Base-by-base conservation (phyloP, 106 monocot species). In the Triglochin maritima region DNA sequence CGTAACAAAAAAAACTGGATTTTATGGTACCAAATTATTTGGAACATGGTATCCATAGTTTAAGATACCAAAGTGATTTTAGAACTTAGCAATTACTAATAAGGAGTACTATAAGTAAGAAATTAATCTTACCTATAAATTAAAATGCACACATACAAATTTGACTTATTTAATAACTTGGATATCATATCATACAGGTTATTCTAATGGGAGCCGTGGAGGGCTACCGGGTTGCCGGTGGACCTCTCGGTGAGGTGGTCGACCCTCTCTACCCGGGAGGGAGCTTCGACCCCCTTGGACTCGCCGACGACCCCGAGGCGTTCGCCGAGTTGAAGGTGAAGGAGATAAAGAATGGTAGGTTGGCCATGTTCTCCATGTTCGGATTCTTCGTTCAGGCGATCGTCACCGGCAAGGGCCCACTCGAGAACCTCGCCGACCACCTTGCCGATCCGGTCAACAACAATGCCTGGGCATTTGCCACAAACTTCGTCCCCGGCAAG, bases 141-240 rank as follows among this genome's bases (percentile, higher is more conserved):
- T 29, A 29, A 29, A 29, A 1, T 29, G 29, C 29, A 29, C 29
- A 29, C 0, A 29, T 29, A 1, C 29, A 29, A 29, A 29, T 29
- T 29, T 29, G 29, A 29, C 29, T 29, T 29, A 29, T 29, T 29
- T 29, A 29, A 29, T 29, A 0, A 29, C 29, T 29, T 1, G 29
- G n/a, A n/a, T n/a, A 29, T 29, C 0, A 29, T 29, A 29, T 29
- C 0, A 29, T 29, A 29, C 29, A 29, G 29, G 86, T 86, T 8
- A 44, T 86, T 42, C 74, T 86, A 43, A 86, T 86, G 86, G 86
- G 86, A 8, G 76, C 86, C 46, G 80, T 86, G 13, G 86, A 86
- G 74, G 86, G 82, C 5, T 86, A 86, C 76, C 77, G 86, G 10
- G 56, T 86, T 45, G 86, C 86, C 16, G 86, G 86, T 13, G 86